Percentiles rank a stretch among this genome's conserved stretches.
Conservation (phyloP, 768 basidiomycete species). For the Amanita exitialis region DNA sequence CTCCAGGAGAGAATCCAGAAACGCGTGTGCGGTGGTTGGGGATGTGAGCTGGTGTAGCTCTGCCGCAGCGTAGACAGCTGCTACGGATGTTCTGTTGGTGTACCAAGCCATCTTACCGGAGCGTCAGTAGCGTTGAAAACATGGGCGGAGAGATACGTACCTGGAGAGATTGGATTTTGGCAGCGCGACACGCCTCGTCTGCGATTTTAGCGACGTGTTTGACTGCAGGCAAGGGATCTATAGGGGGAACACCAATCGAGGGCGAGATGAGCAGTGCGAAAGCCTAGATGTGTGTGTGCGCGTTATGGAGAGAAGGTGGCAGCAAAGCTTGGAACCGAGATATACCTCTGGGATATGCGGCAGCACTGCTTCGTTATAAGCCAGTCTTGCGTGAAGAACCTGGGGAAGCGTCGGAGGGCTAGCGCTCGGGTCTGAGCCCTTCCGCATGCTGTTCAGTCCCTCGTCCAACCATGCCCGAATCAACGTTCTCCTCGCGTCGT, state of each 20-base stretch:
- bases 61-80: constrained; percentile 66
- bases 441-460: constrained; percentile 44
- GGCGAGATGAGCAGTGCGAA: constrained; percentile 60
- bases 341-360: constrained; percentile 60
- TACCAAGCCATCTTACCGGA: constrained; percentile 60
- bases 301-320: neutral
- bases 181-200: constrained; percentile 56
- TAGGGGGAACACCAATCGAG: constrained; percentile 30
- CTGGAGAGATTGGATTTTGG: constrained; percentile 44
- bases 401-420: neutral
- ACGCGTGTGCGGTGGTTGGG: constrained; percentile 51
- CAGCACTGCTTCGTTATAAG: constrained; percentile 60
- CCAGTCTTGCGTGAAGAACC: constrained; percentile 45
- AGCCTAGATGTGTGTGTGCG: constrained; percentile 35
- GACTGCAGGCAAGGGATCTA: constrained; percentile 53
- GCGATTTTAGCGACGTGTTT: constrained; percentile 55
- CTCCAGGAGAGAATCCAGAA: constrained; percentile 57
- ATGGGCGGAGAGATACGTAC: constrained; percentile 25
- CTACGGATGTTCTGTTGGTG: constrained; percentile 51
- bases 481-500: constrained; percentile 52
- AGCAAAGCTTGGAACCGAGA: no score
- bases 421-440: constrained; percentile 15
- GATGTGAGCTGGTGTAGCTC: constrained; percentile 81
- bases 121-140: constrained; percentile 2
- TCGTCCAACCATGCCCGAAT: constrained; percentile 69